Evolutionary conservation across 768 basidiomycete species (phyloP).

Genomic region (Obba rivulosa): DNA sequence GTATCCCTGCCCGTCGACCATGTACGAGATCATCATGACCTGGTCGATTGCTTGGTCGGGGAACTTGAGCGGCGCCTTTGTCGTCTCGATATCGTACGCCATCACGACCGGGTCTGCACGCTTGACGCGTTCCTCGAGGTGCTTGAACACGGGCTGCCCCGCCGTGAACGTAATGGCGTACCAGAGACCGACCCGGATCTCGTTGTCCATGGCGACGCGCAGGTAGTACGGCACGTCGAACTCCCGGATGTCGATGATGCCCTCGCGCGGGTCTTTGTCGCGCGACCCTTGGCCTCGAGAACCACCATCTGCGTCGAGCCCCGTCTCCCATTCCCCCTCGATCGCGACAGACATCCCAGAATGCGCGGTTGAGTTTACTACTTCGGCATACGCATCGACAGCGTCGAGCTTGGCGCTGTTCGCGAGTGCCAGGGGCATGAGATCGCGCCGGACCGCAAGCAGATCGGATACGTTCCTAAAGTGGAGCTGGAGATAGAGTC

Average conservation of each 20-base stretch:
- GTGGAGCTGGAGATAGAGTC: constrained; percentile 81
- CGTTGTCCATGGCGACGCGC: constrained; percentile 98
- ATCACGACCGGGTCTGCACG: constrained; percentile 99
- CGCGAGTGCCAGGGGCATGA: constrained; percentile 83
- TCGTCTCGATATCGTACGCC: constrained; percentile 99
- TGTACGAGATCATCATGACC: constrained; percentile 99
- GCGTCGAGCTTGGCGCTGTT: constrained; percentile 93
- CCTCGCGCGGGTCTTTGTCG: constrained; percentile 84
- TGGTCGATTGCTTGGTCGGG: constrained; percentile 95
- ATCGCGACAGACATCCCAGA: constrained; percentile 64
- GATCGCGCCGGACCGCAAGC: constrained; percentile 77
- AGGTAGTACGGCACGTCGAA: constrained; percentile 97
- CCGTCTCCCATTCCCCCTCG: constrained; percentile 57
- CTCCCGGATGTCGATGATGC: constrained; percentile 91
- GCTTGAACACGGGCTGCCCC: constrained; percentile 70
- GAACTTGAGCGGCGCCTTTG: constrained; percentile 99
- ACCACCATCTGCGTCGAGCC: constrained; percentile 31
- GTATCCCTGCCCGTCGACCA: constrained; percentile 97
- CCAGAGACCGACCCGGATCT: constrained; percentile 97
- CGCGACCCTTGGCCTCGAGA: constrained; percentile 24
- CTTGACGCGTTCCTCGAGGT: constrained; percentile 81
- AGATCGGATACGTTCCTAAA: constrained; percentile 96
- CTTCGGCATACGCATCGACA: constrained; percentile 96
- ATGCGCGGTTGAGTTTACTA: constrained; percentile 72
- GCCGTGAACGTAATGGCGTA: constrained; percentile 81